These are phyloP conservation scores for Usnea hakonensis DNA, from an alignment of 495 filamentous ascomycete species.

Conservation along the genomic window DNA sequence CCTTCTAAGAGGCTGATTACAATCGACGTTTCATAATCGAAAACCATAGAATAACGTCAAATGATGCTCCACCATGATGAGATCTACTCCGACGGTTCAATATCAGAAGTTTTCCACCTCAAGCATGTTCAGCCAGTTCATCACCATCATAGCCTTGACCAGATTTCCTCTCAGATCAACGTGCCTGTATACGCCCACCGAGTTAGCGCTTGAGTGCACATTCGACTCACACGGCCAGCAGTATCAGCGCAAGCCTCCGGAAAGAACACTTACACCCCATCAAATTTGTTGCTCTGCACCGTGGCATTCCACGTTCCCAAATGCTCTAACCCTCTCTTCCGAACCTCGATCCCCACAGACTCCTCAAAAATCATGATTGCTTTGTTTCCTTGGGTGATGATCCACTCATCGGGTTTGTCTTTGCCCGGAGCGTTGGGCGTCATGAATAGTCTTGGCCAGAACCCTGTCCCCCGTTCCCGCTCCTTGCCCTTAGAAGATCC, in stretches of 20 bases:
- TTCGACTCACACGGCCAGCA: not conserved
- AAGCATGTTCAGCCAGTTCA: slow-evolving; percentile 42
- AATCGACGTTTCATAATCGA: not conserved
- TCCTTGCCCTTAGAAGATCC: slow-evolving; percentile 1
- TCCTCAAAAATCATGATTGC: slow-evolving; percentile 44
- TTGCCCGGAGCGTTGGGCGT: slow-evolving; percentile 48
- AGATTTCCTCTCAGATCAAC: slow-evolving; percentile 46
- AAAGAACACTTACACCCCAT: slow-evolving; percentile 36
- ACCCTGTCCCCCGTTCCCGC: slow-evolving; percentile 15
- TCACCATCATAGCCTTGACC: slow-evolving; percentile 50
- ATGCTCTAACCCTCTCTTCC: slow-evolving; percentile 39
- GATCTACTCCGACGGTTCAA: not conserved
- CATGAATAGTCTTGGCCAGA: slow-evolving; percentile 39
- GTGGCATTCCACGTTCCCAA: slow-evolving; percentile 50
- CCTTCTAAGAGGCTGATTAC: not conserved
- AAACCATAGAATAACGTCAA: not conserved
- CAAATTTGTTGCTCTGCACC: slow-evolving; percentile 44
- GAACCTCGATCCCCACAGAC: slow-evolving; percentile 32
- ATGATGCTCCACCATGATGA: not conserved
- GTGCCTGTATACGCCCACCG: slow-evolving; percentile 26
- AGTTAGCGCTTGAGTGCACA: slow-evolving; percentile 4
- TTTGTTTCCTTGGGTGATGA: slow-evolving; percentile 45
- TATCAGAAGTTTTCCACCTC: slow-evolving; percentile 23
- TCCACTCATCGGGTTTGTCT: slow-evolving; percentile 46
- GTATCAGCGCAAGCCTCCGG: not conserved